These are phyloP conservation scores for Amanita brunnescens DNA, from an alignment of 768 basidiomycete species.

Conservation along the genomic window DNA sequence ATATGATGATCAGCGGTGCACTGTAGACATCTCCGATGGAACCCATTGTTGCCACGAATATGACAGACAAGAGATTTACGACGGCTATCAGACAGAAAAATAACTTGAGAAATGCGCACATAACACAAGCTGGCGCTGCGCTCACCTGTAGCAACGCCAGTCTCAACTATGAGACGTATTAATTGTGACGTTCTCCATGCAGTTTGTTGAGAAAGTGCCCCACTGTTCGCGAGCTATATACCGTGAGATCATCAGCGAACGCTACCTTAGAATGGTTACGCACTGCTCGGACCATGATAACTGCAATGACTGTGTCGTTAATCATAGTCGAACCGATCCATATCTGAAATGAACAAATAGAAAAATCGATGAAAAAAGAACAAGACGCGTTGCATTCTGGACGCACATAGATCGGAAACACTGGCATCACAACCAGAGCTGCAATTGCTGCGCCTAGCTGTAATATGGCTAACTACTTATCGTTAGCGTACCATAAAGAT, in stretches of 20 bases:
- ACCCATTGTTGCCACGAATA: conserved; percentile 21
- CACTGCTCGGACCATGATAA: conserved; percentile 24
- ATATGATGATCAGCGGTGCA: conserved; percentile 24
- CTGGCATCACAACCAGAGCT: not conserved
- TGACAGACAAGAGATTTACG: conserved; percentile 20
- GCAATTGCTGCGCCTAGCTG: not conserved
- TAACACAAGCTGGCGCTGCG: not conserved
- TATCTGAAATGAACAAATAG: conserved; percentile 1
- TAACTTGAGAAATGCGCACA: not conserved
- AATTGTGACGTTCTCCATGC: conserved; percentile 19
- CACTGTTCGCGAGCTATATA: conserved; percentile 15
- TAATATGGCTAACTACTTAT: not conserved
- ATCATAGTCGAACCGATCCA: conserved; percentile 26
- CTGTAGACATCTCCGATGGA: conserved; percentile 19
- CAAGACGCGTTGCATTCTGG: not conserved
- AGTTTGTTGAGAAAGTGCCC: conserved; percentile 18
- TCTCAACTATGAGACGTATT: conserved; percentile 28
- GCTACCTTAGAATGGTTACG: conserved; percentile 1
- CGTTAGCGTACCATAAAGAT: not conserved
- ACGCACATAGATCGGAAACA: not conserved
- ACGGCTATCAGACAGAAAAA: conserved; percentile 16
- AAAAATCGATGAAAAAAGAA: not conserved
- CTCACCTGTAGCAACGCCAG: conserved; percentile 24
- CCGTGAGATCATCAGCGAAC: not conserved
- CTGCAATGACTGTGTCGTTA: conserved; percentile 24